Evolutionary conservation across 2,329 filamentous ascomycete species (phyloP), one percentile per base, ranked within the genome.

Genomic region (Mycosphaerelloides madeirae): DNA sequence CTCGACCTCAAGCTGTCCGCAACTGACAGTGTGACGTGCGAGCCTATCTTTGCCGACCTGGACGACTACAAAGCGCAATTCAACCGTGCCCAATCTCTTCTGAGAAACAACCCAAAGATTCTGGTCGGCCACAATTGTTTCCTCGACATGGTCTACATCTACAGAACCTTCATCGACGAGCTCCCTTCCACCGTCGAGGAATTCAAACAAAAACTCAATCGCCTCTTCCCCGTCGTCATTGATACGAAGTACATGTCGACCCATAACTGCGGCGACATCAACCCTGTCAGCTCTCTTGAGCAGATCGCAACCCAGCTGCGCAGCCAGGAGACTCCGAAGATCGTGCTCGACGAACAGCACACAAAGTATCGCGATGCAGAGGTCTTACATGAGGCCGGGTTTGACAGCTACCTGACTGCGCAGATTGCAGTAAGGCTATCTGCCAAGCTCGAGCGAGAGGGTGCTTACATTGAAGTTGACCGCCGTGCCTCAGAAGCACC

Each of bases 111-210:
- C 15, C 68, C 71, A 12, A 70, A 73, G 2, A 67, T 80, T 1
- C 55, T 85, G 0, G 71, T 85, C 3, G 80, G 81, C 0, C 81
- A 85, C 64, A 85, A 85, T 54, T 69, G 80, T 46, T 78, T 85
- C 50, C 74, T 76, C 1, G 81, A 85, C 53, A 67, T 85, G 3
- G 73, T 79, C 29, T 84, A 84, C 55, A 63, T 85, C 29, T 81
- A 83, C 60, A 64, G 70, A n/a, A 75, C 73, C 1, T 85, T 85
- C 60, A 68, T 84, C 38, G 78, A 78, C 1, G 50, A 65, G 1
- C 65, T 85, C 2, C 82, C 81, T 0, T 63, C 68, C 2, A 75
- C 67, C 0, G 60, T 82, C 1, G 66, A 71, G 2, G 73, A 74
- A 16, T 85, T 84, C 54, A 66, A 71, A 31, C 47, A 61, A 5